phyloP scores from a whole-genome alignment of 805 yeast species.

The Candida maris region DNA sequence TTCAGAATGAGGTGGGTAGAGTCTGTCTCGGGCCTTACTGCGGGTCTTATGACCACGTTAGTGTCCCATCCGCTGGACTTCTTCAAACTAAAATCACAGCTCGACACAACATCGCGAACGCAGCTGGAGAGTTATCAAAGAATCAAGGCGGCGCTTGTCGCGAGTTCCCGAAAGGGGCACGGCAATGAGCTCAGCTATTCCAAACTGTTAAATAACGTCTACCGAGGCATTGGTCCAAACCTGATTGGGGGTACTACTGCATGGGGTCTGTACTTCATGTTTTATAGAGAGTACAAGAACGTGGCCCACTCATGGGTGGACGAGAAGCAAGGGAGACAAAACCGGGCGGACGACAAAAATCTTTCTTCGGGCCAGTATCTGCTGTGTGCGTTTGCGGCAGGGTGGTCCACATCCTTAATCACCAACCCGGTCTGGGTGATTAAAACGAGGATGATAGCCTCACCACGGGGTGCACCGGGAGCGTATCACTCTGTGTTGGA shows the following conservation, averaged over 20 bases:
- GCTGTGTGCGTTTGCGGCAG: slow-evolving; percentile 63
- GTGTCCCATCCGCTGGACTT: slow-evolving; percentile 88
- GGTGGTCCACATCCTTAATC: slow-evolving; percentile 64
- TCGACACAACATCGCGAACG: slow-evolving; percentile 38
- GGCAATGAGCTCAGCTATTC: slow-evolving; percentile 7
- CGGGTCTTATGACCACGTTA: slow-evolving; percentile 78
- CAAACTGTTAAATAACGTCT: slow-evolving; percentile 34
- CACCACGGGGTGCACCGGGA: slow-evolving; percentile 38
- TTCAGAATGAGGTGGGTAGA: slow-evolving; percentile 36
- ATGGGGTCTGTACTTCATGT: slow-evolving; percentile 84
- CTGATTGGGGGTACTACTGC: slow-evolving; percentile 79
- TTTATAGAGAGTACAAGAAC: slow-evolving; percentile 62
- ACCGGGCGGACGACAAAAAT: slow-evolving; percentile 26
- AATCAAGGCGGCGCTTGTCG: slow-evolving; percentile 19
- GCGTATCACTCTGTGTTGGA: slow-evolving; percentile 57
- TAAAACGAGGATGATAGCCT: slow-evolving; percentile 81
- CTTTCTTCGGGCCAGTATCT: slow-evolving; percentile 46
- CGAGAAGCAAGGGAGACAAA: background rate
- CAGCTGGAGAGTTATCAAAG: slow-evolving; percentile 28
- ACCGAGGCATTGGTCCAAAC: slow-evolving; percentile 80
- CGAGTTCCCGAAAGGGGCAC: slow-evolving; percentile 7
- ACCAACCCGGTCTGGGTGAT: slow-evolving; percentile 97
- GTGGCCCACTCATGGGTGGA: slow-evolving; percentile 6
- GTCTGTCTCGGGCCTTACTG: slow-evolving; percentile 65
- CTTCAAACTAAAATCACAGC: slow-evolving; percentile 77